Base-by-base conservation (phyloP, 2,329 filamentous ascomycete species). In the Nemania sp. region DNA sequence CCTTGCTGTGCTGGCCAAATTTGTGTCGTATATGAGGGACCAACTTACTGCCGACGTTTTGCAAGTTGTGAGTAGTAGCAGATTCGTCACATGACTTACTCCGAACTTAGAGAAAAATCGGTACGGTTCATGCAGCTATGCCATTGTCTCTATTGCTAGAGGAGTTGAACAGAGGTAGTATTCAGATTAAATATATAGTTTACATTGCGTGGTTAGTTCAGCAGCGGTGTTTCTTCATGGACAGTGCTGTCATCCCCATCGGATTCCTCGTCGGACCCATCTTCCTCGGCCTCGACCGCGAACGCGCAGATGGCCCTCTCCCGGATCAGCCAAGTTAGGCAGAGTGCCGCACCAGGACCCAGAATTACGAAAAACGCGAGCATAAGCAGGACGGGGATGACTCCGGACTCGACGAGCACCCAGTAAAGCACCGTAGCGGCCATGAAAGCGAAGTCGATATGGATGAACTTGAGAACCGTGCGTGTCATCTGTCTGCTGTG, bases 401-500 rank as follows among this genome's bases (percentile, higher is more conserved):
- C 78, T 17, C 81, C 81, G 0, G 78, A 77, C 69, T 84, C 82
- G 15, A 81, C 79, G 40, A 83, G 69, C 35, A 84, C 71, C 81
- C 82, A 84, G 69, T 84, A 84, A 34, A 83, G 63, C 4, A 83
- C 77, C 1, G 81, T 82, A 65, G 79, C 71, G 2, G 71, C 74
- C 46, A 82, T 73, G 62, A 79, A 82, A 21, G 77, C 70, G 5
- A 75, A 63, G 61, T 84, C 77, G 48, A 84, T 77, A 67, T 79
- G 76, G 54, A 84, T 76, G 54, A 82, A 79, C 48, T 71, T 72
- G 51, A 80, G 69, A 0, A 76, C 77, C 12, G 79, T 77, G 37
- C 77, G 76, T n/a, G 82, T 83, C 77, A 83, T 77, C 65, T 82
- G 77, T 47, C 74, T 75, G 37, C 80, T 74, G 64, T 84, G 80